Evolutionary conservation across 106 monocot species (phyloP).

Genomic region (Posidonia australis): DNA sequence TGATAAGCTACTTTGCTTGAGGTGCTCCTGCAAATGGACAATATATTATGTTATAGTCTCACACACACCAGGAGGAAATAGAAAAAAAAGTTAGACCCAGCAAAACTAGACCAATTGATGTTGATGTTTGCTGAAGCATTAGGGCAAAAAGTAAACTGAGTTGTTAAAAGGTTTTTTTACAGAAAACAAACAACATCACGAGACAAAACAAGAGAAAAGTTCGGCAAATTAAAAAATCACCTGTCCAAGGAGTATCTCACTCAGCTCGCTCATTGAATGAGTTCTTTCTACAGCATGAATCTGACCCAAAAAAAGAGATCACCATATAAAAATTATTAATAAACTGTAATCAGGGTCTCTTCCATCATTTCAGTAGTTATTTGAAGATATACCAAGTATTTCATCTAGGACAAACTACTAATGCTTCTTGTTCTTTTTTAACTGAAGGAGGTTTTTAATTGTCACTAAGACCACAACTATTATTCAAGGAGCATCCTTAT

Average conservation of each 20-base stretch:
- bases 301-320: constrained; percentile 21
- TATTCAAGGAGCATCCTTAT: no score
- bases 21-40: constrained; percentile 59
- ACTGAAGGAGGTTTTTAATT: no score
- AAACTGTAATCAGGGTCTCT: no score
- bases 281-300: constrained; percentile 92
- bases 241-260: constrained; percentile 98
- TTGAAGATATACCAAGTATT: no score
- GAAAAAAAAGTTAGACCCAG: neutral
- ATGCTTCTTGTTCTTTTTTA: no score
- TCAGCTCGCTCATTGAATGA: constrained; percentile 94
- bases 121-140: neutral
- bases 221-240: constrained; percentile 5
- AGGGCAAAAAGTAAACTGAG: neutral
- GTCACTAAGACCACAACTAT: no score
- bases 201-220: neutral
- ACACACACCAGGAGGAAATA: constrained; percentile 1
- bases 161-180: neutral
- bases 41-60: neutral
- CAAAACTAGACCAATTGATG: neutral
- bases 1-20: constrained; percentile 84
- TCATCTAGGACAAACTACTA: no score
- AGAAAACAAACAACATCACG: no score
- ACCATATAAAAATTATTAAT: neutral
- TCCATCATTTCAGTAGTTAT: no score